These are phyloP conservation scores for Acacia acuminata DNA, from an alignment of 306 rosid species.

Conservation along the genomic window DNA sequence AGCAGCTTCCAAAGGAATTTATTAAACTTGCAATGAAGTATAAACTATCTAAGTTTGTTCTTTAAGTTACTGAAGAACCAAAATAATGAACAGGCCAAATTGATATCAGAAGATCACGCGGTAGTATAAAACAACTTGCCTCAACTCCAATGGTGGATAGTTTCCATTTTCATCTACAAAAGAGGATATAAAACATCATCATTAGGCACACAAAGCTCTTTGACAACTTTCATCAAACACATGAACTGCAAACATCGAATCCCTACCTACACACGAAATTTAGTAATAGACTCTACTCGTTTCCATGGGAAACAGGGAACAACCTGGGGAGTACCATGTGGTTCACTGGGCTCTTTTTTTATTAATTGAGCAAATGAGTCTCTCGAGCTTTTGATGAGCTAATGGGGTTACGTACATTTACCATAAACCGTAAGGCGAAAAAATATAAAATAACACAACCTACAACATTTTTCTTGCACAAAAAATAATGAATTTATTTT, in stretches of 20 bases:
- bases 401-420: no score
- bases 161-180: slow-evolving; percentile 67
- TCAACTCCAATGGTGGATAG: slow-evolving; percentile 49
- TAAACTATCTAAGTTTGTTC: not conserved
- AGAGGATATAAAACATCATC: slow-evolving; percentile 25
- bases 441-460: no score
- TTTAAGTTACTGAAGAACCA: not conserved
- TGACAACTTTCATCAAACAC: not conserved
- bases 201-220: not conserved
- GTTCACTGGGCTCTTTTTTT: not conserved
- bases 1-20: not conserved
- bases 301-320: not conserved
- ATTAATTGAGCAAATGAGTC: not conserved
- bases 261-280: not conserved
- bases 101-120: not conserved
- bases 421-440: no score
- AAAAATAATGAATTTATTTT: no score
- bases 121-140: slow-evolving; percentile 41
- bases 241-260: not conserved
- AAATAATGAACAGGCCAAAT: not conserved
- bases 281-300: not conserved
- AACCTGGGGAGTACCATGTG: no score
- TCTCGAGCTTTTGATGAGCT: not conserved
- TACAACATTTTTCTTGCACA: no score
- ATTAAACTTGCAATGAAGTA: not conserved